These are phyloP conservation scores for Ambrosia trifida DNA, from an alignment of 129 eudicot genomes.

Conservation along the genomic window DNA sequence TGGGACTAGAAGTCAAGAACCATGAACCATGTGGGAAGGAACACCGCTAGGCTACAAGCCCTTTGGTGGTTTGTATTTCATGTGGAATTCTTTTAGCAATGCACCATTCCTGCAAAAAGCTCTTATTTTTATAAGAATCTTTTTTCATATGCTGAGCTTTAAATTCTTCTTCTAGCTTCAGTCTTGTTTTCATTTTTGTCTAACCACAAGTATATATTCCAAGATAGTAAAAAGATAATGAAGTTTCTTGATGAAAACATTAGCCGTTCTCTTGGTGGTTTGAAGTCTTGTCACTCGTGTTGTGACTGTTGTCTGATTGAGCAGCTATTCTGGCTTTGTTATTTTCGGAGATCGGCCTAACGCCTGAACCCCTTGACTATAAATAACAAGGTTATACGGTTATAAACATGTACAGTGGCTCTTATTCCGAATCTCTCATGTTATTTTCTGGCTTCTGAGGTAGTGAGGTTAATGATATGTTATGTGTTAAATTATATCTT, in stretches of 20 bases:
- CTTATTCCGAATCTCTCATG: neutral
- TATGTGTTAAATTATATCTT: neutral
- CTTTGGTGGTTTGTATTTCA: no score
- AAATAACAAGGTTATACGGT: neutral
- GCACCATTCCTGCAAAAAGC: neutral
- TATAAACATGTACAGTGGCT: neutral
- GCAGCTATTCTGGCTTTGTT: conserved; percentile 5
- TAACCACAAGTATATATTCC: neutral
- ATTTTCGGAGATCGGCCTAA: conserved; percentile 8
- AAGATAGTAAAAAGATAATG: neutral
- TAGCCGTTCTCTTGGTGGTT: neutral
- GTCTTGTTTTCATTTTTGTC: neutral
- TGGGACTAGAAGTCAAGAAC: no score
- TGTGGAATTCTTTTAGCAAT: neutral
- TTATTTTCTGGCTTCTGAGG: neutral
- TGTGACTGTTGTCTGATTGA: neutral
- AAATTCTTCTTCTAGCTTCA: neutral
- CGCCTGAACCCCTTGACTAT: neutral
- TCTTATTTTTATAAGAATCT: neutral
- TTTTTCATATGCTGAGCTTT: neutral
- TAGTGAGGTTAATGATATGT: neutral
- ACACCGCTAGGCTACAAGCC: no score
- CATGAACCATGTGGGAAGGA: no score
- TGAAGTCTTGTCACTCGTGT: neutral
- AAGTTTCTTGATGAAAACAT: conserved; percentile 5